Percentiles rank a stretch among this genome's conserved stretches.
phyloP scores from a whole-genome alignment of 768 basidiomycete genomes.

The Xerocomus brunneocitrinus region DNA sequence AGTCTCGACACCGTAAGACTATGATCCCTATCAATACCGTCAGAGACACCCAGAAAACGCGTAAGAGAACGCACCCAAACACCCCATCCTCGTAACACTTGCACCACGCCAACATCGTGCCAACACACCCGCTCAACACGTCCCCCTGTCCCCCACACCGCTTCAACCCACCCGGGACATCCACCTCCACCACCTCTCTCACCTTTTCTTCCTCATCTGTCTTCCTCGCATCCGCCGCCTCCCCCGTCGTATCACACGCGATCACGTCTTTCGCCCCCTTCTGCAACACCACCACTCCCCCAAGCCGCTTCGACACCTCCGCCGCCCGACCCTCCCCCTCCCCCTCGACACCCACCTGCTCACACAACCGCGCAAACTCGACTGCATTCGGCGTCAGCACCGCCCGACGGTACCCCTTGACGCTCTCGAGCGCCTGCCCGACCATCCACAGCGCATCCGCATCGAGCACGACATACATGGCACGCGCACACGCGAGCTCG shows the following conservation, averaged over 20 bases:
- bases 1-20: constrained; percentile 57
- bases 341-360: constrained; percentile 63
- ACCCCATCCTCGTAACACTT: constrained; percentile 85
- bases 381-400: constrained; percentile 93
- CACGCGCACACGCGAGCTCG: constrained; percentile 59
- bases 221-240: constrained; percentile 36
- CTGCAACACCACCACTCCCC: constrained; percentile 85
- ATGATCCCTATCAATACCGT: constrained; percentile 40
- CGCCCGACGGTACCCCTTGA: constrained; percentile 81
- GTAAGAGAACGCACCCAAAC: constrained; percentile 57
- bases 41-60: neutral
- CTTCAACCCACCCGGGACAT: constrained; percentile 77
- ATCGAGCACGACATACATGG: constrained; percentile 90
- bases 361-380: constrained; percentile 83
- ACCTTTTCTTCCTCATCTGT: constrained; percentile 42
- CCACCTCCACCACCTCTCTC: constrained; percentile 60
- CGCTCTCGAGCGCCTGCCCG: constrained; percentile 64
- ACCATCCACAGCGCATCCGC: constrained; percentile 89
- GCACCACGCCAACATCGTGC: constrained; percentile 91
- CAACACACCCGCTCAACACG: constrained; percentile 82
- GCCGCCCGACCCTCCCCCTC: constrained; percentile 54
- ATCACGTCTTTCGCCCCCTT: constrained; percentile 85
- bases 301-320: constrained; percentile 66
- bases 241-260: constrained; percentile 65
- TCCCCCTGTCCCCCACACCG: constrained; percentile 97